Percentiles rank a stretch among this genome's conserved stretches.
These are phyloP conservation scores for Dothistroma pini DNA, from an alignment of 2,329 filamentous ascomycete species.

Conservation along the genomic window DNA sequence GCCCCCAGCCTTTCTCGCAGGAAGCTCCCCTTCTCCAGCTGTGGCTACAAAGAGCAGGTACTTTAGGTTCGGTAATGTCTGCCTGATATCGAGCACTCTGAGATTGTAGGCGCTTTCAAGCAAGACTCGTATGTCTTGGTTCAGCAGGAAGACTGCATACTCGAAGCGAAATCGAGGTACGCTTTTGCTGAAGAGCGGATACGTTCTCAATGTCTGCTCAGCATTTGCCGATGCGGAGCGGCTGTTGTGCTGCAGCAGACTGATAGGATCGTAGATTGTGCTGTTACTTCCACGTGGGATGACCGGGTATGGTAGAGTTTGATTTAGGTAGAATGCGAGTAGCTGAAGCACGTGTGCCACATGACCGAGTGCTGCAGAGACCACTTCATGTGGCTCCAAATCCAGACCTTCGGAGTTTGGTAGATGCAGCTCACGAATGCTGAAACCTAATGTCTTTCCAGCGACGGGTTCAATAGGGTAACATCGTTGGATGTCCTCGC, in stretches of 20 bases:
- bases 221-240: slow-evolving; percentile 21
- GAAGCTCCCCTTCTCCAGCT: slow-evolving; percentile 65
- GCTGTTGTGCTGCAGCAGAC: slow-evolving; percentile 29
- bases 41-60: slow-evolving; percentile 88
- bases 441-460: slow-evolving; percentile 69
- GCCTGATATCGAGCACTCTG: slow-evolving; percentile 80
- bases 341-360: slow-evolving; percentile 71
- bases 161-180: slow-evolving; percentile 83
- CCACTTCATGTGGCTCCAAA: slow-evolving; percentile 64
- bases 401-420: slow-evolving; percentile 73
- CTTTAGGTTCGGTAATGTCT: slow-evolving; percentile 90
- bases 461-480: slow-evolving; percentile 73
- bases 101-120: slow-evolving; percentile 62
- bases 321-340: slow-evolving; percentile 76
- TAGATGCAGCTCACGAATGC: slow-evolving; percentile 71
- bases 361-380: slow-evolving; percentile 78
- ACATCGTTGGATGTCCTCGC: slow-evolving; percentile 73
- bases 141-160: slow-evolving; percentile 93
- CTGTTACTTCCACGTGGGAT: slow-evolving; percentile 69
- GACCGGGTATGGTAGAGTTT: slow-evolving; percentile 77
- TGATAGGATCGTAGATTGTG: slow-evolving; percentile 70
- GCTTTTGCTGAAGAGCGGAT: slow-evolving; percentile 72
- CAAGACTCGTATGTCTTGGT: slow-evolving; percentile 83
- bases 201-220: slow-evolving; percentile 45
- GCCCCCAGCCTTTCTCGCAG: slow-evolving; percentile 53